phyloP scores from a whole-genome alignment of 1,139 yeast genomes.

The Kodamaea plutei region DNA sequence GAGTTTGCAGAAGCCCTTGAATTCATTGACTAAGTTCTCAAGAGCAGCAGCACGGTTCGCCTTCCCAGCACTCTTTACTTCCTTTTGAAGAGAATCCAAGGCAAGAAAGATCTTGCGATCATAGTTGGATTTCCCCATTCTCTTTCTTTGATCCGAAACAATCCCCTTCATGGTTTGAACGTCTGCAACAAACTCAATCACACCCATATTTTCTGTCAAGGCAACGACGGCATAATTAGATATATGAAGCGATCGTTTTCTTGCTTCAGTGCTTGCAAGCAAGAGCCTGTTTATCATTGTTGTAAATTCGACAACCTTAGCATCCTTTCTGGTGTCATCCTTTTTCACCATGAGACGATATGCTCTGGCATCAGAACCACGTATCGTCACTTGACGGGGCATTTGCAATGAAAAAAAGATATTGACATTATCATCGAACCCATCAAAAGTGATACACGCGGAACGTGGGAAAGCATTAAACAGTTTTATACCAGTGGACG shows the following conservation, averaged over 20 bases:
- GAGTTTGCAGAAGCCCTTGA: conserved; percentile 27
- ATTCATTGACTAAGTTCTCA: conserved; percentile 24
- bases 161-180: conserved; percentile 78
- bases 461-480: conserved; percentile 53
- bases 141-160: conserved; percentile 42
- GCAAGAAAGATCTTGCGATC: conserved; percentile 33
- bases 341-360: conserved; percentile 80
- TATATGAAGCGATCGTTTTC: conserved; percentile 66
- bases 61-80: conserved; percentile 23
- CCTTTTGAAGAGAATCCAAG: conserved; percentile 39
- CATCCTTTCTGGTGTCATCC: conserved; percentile 94
- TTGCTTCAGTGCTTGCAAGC: conserved; percentile 62
- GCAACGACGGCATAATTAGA: conserved; percentile 89
- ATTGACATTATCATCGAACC: conserved; percentile 59
- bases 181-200: conserved; percentile 89
- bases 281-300: conserved; percentile 78
- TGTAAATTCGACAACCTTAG: conserved; percentile 89
- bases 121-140: conserved; percentile 28
- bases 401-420: conserved; percentile 79
- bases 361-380: conserved; percentile 71
- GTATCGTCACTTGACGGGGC: conserved; percentile 73
- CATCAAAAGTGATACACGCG: conserved; percentile 49
- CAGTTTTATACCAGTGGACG: conserved; percentile 44
- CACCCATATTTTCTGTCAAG: conserved; percentile 79
- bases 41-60: conserved; percentile 15